Base-by-base conservation (phyloP, 2,329 filamentous ascomycete species). In the Fusarium sp. region DNA sequence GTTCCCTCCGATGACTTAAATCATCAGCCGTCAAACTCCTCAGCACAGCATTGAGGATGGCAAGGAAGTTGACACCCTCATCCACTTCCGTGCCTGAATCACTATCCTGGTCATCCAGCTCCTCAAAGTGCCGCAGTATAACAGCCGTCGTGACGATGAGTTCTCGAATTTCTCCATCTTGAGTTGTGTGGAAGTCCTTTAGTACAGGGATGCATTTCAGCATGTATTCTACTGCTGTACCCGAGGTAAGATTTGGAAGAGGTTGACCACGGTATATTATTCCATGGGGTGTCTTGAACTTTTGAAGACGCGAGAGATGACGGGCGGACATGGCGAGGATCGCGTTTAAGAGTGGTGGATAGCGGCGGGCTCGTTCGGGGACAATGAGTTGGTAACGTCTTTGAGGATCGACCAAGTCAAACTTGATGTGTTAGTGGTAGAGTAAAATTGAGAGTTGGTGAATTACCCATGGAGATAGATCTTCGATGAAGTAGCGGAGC, bases 171-270 rank as follows among this genome's bases (percentile, higher is more conserved):
- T 74, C 70, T 3, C 71, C 72, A 1, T 74, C 72, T 1, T 55
- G 37, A 0, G 67, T 74, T 0, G 57, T 57, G 2, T 74, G 70
- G 0, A 74, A 74, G 2, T 74, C 72, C 16, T 74, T 74, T 0
- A 74, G 49, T 0, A 74, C 67, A 0, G 65, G 60, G 0, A 74
- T 74, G 6, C 70, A 74, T 11, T 73, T 73, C 0, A 74, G 27
- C 72, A 74, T 74, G 6, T 74, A 74, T 27, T 74, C 72, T 2
- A 74, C 72, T 20, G 70, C 70, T 0, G 65, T 60, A 0, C 65
- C 60, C 0, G 67, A 18, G 0, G 55, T 74, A 0, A 73, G 65
- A 4, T 62, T 61, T 0, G 70, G 70, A 0, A 74, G n/a, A 0
- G 60, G 57, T 2, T 74, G 72, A 1, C 70, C 62, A 0, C 69